Percentiles rank a stretch among this genome's conserved stretches.
These are phyloP conservation scores for Saturnispora halmiae DNA, from an alignment of 805 yeast genomes.

Conservation along the genomic window DNA sequence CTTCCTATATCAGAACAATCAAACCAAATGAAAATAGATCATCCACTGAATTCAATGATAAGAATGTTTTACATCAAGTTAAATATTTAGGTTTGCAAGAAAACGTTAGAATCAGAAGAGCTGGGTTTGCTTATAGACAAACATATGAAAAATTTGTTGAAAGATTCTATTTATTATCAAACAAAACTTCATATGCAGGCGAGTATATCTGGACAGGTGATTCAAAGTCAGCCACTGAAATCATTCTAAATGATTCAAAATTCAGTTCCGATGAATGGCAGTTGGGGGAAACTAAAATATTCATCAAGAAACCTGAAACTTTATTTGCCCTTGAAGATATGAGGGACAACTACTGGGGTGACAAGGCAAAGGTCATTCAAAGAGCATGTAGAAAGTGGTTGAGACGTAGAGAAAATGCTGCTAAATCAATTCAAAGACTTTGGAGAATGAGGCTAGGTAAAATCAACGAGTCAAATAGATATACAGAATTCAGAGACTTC, in stretches of 20 bases:
- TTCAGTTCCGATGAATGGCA: constrained; percentile 81
- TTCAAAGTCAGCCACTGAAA: constrained; percentile 41
- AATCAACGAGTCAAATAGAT: constrained; percentile 39
- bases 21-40: constrained; percentile 93
- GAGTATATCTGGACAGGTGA: constrained; percentile 54
- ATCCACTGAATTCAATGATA: constrained; percentile 80
- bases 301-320: constrained; percentile 95
- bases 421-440: constrained; percentile 67
- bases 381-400: constrained; percentile 89
- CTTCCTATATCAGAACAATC: constrained; percentile 94
- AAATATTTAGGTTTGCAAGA: constrained; percentile 94
- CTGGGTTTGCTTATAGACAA: constrained; percentile 97
- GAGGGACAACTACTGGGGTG: constrained; percentile 96
- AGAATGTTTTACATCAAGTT: constrained; percentile 89
- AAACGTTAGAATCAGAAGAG: constrained; percentile 94
- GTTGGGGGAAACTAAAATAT: constrained; percentile 84
- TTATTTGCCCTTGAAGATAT: constrained; percentile 89
- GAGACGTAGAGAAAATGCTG: constrained; percentile 78
- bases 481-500: constrained; percentile 74
- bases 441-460: constrained; percentile 79
- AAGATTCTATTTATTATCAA: constrained; percentile 79
- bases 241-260: constrained; percentile 43
- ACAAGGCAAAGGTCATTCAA: constrained; percentile 96
- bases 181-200: constrained; percentile 87
- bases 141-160: constrained; percentile 95